phyloP scores from a whole-genome alignment of 2,329 filamentous ascomycete species.

The Arthroderma sp. region DNA sequence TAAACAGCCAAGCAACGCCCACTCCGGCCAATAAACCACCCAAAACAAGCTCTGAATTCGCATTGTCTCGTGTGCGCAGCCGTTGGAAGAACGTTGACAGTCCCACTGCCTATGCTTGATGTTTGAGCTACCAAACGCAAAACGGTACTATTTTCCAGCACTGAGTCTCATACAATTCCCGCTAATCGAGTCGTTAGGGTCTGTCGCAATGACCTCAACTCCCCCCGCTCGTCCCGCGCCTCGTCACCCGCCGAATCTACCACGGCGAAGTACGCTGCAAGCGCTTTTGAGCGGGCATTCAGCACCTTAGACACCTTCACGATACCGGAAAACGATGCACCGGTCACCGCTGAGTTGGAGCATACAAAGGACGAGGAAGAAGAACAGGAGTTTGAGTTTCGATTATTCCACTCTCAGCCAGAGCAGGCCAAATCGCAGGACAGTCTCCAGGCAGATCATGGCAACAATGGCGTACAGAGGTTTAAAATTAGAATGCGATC shows the following conservation, averaged over 20 bases:
- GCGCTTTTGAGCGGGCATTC: slow-evolving; percentile 7
- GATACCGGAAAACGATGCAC: neutral
- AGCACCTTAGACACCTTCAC: slow-evolving; percentile 8
- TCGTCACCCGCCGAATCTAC: slow-evolving; percentile 7
- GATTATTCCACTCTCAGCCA: slow-evolving; percentile 24
- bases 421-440: neutral
- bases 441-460: neutral
- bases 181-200: slow-evolving; percentile 5
- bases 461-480: slow-evolving; percentile 20
- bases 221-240: slow-evolving; percentile 8
- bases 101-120: neutral
- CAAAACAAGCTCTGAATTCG: too few relatives aligned
- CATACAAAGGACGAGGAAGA: slow-evolving; percentile 15
- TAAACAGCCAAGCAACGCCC: too few relatives aligned
- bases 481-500: slow-evolving; percentile 27
- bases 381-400: slow-evolving; percentile 33
- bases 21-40: too few relatives aligned
- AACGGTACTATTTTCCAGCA: slow-evolving; percentile 2
- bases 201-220: slow-evolving; percentile 10
- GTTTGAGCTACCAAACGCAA: slow-evolving; percentile 8
- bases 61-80: too few relatives aligned
- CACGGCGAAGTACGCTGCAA: slow-evolving; percentile 8
- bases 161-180: neutral
- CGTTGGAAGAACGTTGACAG: too few relatives aligned
- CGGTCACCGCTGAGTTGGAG: neutral